phyloP scores from a whole-genome alignment of 768 basidiomycete genomes.

The Serendipita sp. region DNA sequence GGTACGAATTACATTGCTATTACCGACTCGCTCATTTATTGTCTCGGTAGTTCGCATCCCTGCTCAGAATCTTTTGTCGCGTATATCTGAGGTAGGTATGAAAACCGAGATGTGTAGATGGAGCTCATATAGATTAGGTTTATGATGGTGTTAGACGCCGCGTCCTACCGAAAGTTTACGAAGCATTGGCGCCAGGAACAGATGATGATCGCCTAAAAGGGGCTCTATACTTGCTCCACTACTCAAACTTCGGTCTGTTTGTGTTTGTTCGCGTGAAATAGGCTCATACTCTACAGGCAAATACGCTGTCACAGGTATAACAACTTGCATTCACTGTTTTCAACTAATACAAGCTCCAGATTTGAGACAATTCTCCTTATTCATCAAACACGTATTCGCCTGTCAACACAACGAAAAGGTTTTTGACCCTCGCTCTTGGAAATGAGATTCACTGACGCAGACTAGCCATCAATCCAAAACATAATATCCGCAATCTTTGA shows the following conservation, averaged over 20 bases:
- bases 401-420: conserved; percentile 82
- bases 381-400: conserved; percentile 43
- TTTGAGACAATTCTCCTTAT: conserved; percentile 44
- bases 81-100: neutral
- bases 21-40: neutral
- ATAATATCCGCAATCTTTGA: conserved; percentile 47
- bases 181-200: conserved; percentile 43
- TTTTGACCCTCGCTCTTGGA: conserved; percentile 3
- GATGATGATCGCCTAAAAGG: conserved; percentile 92
- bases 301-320: conserved; percentile 26
- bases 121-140: conserved; percentile 21
- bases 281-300: conserved; percentile 19
- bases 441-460: neutral
- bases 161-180: conserved; percentile 41
- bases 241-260: conserved; percentile 39
- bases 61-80: neutral
- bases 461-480: conserved; percentile 60
- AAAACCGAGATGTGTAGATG: neutral
- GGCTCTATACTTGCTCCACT: conserved; percentile 62
- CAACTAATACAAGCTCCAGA: conserved; percentile 9
- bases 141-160: conserved; percentile 56
- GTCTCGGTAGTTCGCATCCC: neutral
- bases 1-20: conserved; percentile 16
- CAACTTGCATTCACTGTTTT: neutral
- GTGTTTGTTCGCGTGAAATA: neutral